A percentile compares a stretch with the other conserved stretches of the same genome.
These are phyloP conservation scores for Penicillium sp. DNA, from an alignment of 2,329 filamentous ascomycete genomes.

Conservation along the genomic window DNA sequence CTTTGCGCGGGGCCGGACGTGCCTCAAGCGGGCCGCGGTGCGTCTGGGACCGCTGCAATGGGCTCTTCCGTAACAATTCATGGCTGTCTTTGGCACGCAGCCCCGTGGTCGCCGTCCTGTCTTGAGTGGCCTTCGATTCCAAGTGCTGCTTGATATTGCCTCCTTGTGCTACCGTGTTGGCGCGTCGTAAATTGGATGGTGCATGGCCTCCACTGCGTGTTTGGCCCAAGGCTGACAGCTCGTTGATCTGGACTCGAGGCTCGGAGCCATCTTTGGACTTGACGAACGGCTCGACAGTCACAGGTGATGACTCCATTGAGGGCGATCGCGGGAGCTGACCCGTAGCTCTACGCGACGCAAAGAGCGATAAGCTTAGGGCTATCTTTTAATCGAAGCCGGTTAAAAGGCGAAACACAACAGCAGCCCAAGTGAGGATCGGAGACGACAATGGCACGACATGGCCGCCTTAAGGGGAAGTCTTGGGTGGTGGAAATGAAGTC, in stretches of 20 bases:
- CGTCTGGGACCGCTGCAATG: slow-evolving; percentile 45
- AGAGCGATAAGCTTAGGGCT: neutral
- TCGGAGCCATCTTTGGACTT: slow-evolving; percentile 15
- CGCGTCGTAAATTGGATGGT: slow-evolving; percentile 32
- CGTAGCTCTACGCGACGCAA: slow-evolving; percentile 13
- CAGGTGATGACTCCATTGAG: slow-evolving; percentile 21
- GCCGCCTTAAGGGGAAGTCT: slow-evolving; percentile 7
- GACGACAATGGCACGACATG: slow-evolving; percentile 31
- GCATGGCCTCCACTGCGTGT: slow-evolving; percentile 18
- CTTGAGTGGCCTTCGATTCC: slow-evolving; percentile 31
- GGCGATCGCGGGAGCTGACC: slow-evolving; percentile 12
- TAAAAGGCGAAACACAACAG: slow-evolving; percentile 19
- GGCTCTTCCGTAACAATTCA: slow-evolving; percentile 45
- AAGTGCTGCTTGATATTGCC: slow-evolving; percentile 30
- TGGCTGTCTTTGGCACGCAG: slow-evolving; percentile 49
- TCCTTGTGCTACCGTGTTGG: slow-evolving; percentile 38
- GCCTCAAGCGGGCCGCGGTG: slow-evolving; percentile 53
- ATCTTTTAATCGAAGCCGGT: neutral
- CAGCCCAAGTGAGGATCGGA: slow-evolving; percentile 26
- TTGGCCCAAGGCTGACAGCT: slow-evolving; percentile 13
- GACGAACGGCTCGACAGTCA: slow-evolving; percentile 10
- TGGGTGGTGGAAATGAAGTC: neutral
- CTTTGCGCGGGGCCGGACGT: slow-evolving; percentile 58
- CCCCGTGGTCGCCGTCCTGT: slow-evolving; percentile 33
- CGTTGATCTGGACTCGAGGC: slow-evolving; percentile 19